Percentiles rank a stretch among this genome's conserved stretches.
phyloP scores from a whole-genome alignment of 2,329 filamentous ascomycete genomes.

The Fusarium haematococcum region DNA sequence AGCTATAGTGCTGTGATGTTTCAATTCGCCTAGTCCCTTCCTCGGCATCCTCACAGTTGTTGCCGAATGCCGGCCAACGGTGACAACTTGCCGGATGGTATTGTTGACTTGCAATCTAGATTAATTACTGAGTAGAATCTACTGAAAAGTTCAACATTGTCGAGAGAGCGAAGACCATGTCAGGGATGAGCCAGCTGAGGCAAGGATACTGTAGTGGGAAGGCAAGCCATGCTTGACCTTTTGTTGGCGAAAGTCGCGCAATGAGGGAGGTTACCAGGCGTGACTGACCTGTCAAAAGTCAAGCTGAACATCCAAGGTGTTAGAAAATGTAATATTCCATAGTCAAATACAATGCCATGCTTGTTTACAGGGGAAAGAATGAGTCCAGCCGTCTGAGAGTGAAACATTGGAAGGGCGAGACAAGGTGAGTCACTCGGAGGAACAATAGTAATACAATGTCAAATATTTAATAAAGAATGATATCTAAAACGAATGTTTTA shows the following conservation, averaged over 20 bases:
- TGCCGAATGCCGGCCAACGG: not conserved
- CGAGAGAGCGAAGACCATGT: not conserved
- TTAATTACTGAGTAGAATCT: not conserved
- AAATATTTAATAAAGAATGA: slow-evolving; percentile 1
- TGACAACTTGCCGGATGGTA: not conserved
- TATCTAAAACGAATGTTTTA: not conserved
- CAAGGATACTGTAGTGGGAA: not conserved
- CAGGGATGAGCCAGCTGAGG: not conserved
- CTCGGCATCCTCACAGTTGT: not conserved
- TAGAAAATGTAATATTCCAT: not conserved
- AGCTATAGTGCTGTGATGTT: not conserved
- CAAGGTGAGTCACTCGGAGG: not conserved
- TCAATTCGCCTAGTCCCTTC: not conserved
- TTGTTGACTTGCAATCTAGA: not conserved
- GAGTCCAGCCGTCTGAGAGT: not conserved
- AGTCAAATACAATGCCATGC: not conserved
- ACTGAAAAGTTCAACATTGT: not conserved
- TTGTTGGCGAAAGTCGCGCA: not conserved
- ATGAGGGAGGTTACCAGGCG: not conserved
- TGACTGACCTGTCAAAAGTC: not conserved
- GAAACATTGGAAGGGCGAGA: not conserved
- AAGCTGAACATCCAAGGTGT: not conserved
- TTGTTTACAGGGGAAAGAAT: not conserved
- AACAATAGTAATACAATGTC: not conserved
- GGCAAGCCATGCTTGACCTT: not conserved